A percentile compares a stretch with the other conserved stretches of the same genome.
phyloP scores from a whole-genome alignment of 305 asterid genomes.

The Salvia sclarea region DNA sequence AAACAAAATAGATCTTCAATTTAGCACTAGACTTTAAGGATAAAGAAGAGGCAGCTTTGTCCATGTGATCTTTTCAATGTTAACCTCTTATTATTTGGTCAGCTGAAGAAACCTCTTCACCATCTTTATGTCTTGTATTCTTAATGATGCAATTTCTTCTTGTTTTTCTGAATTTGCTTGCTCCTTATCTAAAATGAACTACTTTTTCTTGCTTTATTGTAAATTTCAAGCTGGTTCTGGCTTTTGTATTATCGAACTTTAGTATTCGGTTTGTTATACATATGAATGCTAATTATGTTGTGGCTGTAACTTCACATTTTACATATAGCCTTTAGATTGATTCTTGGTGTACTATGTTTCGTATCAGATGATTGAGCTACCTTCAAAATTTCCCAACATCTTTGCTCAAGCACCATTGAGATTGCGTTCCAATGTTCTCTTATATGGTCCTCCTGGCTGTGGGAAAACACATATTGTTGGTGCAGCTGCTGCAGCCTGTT shows the following conservation, averaged over 20 bases:
- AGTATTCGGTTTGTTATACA: background rate
- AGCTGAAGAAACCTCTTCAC: constrained; percentile 18
- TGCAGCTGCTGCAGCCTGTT: constrained; percentile 98
- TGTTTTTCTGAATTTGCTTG: background rate
- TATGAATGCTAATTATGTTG: constrained; percentile 3
- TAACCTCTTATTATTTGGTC: background rate
- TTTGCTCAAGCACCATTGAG: constrained; percentile 91
- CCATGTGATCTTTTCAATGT: constrained; percentile 2
- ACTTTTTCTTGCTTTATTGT: constrained; percentile 2
- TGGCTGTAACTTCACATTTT: constrained; percentile 6
- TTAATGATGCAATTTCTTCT: constrained; percentile 15
- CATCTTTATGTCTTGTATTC: constrained; percentile 22
- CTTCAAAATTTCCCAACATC: constrained; percentile 82
- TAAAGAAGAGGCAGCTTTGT: background rate
- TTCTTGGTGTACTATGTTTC: constrained; percentile 22
- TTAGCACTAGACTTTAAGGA: background rate
- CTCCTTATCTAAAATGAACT: constrained; percentile 4
- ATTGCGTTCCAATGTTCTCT: constrained; percentile 92
- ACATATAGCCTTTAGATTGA: constrained; percentile 3
- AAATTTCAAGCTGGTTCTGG: constrained; percentile 10
- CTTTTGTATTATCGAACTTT: background rate
- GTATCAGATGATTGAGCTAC: constrained; percentile 85
- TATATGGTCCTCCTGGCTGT: constrained; percentile 99
- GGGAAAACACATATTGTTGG: constrained; percentile 99
- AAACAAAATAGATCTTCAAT: background rate